Evolutionary conservation across 176 grass and related monocot species (phyloP).

Genomic region (Microstegium vimineum): DNA sequence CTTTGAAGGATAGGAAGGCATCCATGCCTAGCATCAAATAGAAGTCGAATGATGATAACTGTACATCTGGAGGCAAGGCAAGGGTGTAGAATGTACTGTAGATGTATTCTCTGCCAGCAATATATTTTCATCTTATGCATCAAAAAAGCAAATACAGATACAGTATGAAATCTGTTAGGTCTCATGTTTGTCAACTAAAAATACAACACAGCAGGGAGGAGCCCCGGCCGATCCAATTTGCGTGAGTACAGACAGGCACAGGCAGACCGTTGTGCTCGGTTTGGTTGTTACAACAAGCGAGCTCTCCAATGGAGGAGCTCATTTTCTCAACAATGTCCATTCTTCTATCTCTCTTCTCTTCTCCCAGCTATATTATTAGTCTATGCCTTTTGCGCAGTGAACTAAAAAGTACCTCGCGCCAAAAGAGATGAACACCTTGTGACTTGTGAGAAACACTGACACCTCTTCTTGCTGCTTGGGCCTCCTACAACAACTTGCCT

Average conservation of each 20-base stretch:
- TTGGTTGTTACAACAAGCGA: not conserved
- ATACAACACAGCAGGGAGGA: conserved; percentile 21
- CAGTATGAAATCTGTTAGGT: conserved; percentile 22
- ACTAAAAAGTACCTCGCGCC: conserved; percentile 34
- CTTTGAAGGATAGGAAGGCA: not conserved
- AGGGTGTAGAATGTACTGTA: not conserved
- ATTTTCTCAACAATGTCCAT: conserved; percentile 9
- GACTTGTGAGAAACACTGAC: conserved; percentile 1
- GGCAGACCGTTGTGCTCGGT: no score
- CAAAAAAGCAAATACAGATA: conserved; percentile 13
- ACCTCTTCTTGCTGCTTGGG: not conserved
- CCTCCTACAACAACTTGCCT: not conserved
- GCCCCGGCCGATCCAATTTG: not conserved
- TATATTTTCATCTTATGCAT: conserved; percentile 19
- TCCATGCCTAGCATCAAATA: not conserved
- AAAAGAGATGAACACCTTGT: conserved; percentile 24
- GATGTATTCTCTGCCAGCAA: not conserved
- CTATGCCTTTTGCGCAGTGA: not conserved
- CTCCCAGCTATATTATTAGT: conserved; percentile 12
- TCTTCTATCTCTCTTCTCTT: conserved; percentile 2
- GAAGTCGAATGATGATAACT: not conserved
- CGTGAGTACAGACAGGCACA: not conserved
- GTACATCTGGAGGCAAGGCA: not conserved
- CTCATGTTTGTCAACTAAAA: conserved; percentile 15
- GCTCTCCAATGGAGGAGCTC: not conserved